A percentile compares a stretch with the other conserved stretches of the same genome.
Evolutionary conservation across 768 basidiomycete species (phyloP).

Genomic region (Termitomyces sp.): DNA sequence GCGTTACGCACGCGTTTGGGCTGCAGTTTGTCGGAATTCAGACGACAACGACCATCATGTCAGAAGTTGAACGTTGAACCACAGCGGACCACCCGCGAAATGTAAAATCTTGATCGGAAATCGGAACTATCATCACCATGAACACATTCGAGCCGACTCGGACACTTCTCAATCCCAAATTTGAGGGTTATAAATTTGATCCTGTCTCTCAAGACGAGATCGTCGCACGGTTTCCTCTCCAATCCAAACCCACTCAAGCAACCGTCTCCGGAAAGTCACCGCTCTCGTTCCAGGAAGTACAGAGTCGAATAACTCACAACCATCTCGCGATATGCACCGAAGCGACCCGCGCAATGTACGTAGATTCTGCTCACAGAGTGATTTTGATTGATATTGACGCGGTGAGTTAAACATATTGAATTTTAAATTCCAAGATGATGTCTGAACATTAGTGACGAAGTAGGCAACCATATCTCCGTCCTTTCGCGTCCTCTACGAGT

Average conservation of each 20-base stretch:
- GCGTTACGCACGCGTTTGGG: background rate
- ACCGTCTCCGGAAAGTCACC: slow-evolving; percentile 58
- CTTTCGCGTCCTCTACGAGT: slow-evolving; percentile 54
- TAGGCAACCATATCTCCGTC: slow-evolving; percentile 51
- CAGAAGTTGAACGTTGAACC: too few relatives aligned
- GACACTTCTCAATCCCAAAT: slow-evolving; percentile 71
- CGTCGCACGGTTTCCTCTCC: slow-evolving; percentile 48
- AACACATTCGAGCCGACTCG: slow-evolving; percentile 42
- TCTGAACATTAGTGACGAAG: slow-evolving; percentile 23
- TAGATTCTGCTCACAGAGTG: slow-evolving; percentile 63
- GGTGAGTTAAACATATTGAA: slow-evolving; percentile 42
- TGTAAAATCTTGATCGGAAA: background rate
- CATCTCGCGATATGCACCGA: slow-evolving; percentile 56
- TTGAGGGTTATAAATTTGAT: slow-evolving; percentile 80
- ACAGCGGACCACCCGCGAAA: too few relatives aligned
- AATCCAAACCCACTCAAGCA: slow-evolving; percentile 55
- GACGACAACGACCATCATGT: too few relatives aligned
- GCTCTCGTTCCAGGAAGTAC: slow-evolving; percentile 77
- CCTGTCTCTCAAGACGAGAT: slow-evolving; percentile 54
- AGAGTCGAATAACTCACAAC: slow-evolving; percentile 82
- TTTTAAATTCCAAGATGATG: slow-evolving; percentile 2
- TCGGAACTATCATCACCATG: slow-evolving; percentile 15
- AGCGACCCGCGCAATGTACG: slow-evolving; percentile 53
- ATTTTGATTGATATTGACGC: slow-evolving; percentile 52
- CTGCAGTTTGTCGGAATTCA: too few relatives aligned